Evolutionary conservation across 768 basidiomycete species (phyloP).

Genomic region (Hygrophorus pudorinus): DNA sequence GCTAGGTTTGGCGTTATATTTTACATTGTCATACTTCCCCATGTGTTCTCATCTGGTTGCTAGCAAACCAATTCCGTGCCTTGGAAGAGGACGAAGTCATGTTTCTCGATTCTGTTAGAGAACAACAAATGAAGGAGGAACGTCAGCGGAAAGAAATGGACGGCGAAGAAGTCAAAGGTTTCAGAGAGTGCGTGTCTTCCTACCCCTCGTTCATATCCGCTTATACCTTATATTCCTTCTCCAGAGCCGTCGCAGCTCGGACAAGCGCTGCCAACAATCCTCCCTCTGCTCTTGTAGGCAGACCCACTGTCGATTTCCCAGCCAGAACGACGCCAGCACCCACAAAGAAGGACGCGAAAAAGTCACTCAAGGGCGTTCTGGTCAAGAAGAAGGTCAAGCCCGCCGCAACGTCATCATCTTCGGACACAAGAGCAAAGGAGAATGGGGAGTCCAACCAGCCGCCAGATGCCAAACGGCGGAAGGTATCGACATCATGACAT

Average conservation of each 20-base stretch:
- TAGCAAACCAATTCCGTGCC: conserved; percentile 84
- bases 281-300: conserved; percentile 27
- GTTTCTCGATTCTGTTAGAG: conserved; percentile 76
- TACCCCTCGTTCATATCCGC: conserved; percentile 4
- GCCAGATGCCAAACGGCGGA: conserved; percentile 51
- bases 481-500: conserved; percentile 27
- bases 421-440: conserved; percentile 11
- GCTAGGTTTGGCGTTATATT: conserved; percentile 33
- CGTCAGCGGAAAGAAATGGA: conserved; percentile 64
- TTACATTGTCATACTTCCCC: conserved; percentile 6
- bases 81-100: conserved; percentile 86
- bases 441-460: conserved; percentile 2
- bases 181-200: conserved; percentile 51
- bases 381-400: conserved; percentile 67
- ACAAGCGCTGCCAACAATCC: conserved; percentile 37
- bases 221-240: conserved; percentile 1
- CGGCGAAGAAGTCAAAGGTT: conserved; percentile 68
- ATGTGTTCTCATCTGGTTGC: conserved; percentile 6
- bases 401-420: neutral
- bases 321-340: conserved; percentile 21
- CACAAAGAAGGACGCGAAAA: conserved; percentile 56
- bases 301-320: conserved; percentile 24
- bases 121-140: conserved; percentile 70
- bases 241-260: conserved; percentile 64
- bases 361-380: conserved; percentile 65